Base-by-base conservation (phyloP, 1,284 basidiomycete species). In the Leucoagaricus sp. region DNA sequence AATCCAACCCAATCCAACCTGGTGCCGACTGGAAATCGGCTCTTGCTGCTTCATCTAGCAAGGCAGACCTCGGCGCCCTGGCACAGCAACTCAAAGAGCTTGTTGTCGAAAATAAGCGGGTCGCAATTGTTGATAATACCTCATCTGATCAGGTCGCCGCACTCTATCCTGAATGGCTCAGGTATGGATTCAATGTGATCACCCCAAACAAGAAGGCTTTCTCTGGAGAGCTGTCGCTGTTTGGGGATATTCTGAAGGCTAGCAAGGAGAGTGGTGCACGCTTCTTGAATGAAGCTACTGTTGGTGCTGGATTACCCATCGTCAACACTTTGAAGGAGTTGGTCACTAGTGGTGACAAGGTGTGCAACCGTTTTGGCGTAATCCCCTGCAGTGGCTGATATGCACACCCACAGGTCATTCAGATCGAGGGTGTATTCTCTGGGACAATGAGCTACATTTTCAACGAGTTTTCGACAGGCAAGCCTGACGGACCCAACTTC, bases 371-470 rank as follows among this genome's bases (percentile, higher is more conserved):
- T 33, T 13, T 13, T 33, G 7, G 7, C 31, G 31, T 33, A 33
- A 7, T 7, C 13, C 31, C 31, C 7, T 33, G 7, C 31, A 33
- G 41, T 26, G 33, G 26, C 49, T 15, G 45, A 48, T 36, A 23
- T 21, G 10, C 10, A 9, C 34, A 25, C 13, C 2, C 57, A 15
- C 59, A 92, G 90, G 75, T 93, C 59, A 74, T 77, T 59, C 91
- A 88, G 74, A 89, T 93, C 61, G 91, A 93, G 71, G 90, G 90
- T 38, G 93, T 96, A 40, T 89, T 96, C 72, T 94, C 91, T 7
- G 96, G 96, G 3, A 99, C 96, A 0, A 86, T 99, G 78, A 94
- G 91, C 69, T 99, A 99, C 78, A 98, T 99, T 75, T 99, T 99
- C 82, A 99, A 99, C 76, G 89, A 95, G 64, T 99, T 95, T 72